Base-by-base conservation (phyloP, 2,329 filamentous ascomycete genomes). In the Fusarium odoratissimum region DNA sequence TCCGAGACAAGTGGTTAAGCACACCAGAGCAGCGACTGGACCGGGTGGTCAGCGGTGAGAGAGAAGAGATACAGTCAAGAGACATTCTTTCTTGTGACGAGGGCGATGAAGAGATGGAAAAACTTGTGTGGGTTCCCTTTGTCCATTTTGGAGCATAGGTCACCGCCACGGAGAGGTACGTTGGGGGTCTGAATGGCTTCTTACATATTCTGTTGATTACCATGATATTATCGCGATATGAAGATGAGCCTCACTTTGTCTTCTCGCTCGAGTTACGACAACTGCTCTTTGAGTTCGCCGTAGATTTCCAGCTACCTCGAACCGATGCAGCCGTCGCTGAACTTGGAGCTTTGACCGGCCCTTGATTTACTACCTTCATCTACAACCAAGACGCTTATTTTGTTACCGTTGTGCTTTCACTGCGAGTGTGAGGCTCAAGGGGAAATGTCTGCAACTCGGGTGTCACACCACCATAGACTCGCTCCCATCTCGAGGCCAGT, bases 21-120 rank as follows among this genome's bases (percentile, higher is more conserved):
- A n/a, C n/a, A 33, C 8, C 2, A 5, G 46, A 49, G 16, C 30
- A 9, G 0, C 16, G 16, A 7, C 3, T 4, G 16, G 3, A n/a
- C 2, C n/a, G n/a, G n/a, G 13, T 7, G 10, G n/a, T 0, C 11
- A 5, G 9, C 4, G 5, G 19, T 13, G 16, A 13, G 3, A 23
- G n/a, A 19, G 46, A 33, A 19, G 30, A 3, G 3, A 23, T 8
- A 49, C 10, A 0, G 30, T 6, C 46, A 17, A 35, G 46, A 33
- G 46, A 49, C 5, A 49, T 49, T 23, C 1, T 49, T 13, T 49
- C 46, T 23, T 35, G 30, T 10, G 30, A 1, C 0, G 30, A 33
- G 5, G n/a, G 19, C 1, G n/a, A 2, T 0, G n/a, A 19, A 0
- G 19, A 23, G 16, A 49, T 33, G 0, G 11, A 49, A 8, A 49